phyloP scores from a whole-genome alignment of 768 basidiomycete genomes.

The Phanerochaete carnosa region DNA sequence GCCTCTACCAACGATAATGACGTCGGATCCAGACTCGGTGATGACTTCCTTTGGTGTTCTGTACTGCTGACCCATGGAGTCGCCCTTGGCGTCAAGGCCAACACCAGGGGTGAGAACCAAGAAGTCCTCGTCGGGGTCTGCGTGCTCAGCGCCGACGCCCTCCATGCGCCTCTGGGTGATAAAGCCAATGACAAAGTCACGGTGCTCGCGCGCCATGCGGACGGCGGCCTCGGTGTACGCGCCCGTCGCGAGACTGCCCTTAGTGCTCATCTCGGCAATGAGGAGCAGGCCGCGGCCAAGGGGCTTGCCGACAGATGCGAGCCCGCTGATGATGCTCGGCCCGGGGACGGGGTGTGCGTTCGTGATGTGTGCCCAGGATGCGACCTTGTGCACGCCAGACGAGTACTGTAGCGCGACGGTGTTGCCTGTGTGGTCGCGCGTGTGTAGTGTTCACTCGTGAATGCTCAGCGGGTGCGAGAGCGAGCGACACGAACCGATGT shows the following conservation, averaged over 20 bases:
- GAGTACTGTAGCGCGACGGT: constrained; percentile 96
- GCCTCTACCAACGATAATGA: constrained; percentile 96
- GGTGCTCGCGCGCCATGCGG: constrained; percentile 78
- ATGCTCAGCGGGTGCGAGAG: background rate
- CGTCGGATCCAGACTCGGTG: constrained; percentile 78
- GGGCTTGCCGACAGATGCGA: constrained; percentile 81
- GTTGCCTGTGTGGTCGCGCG: constrained; percentile 61
- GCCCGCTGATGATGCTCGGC: constrained; percentile 90
- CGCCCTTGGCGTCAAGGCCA: constrained; percentile 61
- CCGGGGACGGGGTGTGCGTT: constrained; percentile 97
- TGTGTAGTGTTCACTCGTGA: background rate
- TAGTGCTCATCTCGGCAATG: constrained; percentile 95
- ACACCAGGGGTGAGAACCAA: constrained; percentile 92
- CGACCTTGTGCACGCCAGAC: constrained; percentile 88
- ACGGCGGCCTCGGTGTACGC: constrained; percentile 82
- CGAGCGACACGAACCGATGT: constrained; percentile 68
- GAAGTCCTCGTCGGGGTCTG: constrained; percentile 63
- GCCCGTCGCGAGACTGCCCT: constrained; percentile 80
- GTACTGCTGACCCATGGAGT: constrained; percentile 94
- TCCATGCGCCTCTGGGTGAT: constrained; percentile 90
- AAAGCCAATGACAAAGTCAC: constrained; percentile 93
- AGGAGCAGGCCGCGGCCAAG: constrained; percentile 84
- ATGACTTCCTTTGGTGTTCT: constrained; percentile 85
- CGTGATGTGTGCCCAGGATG: constrained; percentile 94
- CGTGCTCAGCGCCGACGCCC: constrained; percentile 40